Evolutionary conservation across 257 asterid species (phyloP), one percentile per base, ranked within the genome.

Genomic region (Eucommia ulmoides): DNA sequence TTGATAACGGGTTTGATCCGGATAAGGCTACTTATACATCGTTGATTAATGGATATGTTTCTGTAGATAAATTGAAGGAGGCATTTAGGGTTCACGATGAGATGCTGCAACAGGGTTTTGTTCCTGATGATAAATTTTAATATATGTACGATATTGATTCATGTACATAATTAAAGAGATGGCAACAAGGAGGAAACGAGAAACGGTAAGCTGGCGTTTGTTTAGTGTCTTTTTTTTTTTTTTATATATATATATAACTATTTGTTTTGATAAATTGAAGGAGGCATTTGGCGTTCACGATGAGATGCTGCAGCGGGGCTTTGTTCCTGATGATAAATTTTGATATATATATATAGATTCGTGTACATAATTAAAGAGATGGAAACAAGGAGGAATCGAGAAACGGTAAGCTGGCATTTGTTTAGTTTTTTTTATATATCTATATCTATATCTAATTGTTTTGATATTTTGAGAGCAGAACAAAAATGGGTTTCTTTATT

Each of bases 101-200:
- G 58, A 84, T 84, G 94, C 64, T 84, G 73, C 65, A 56, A 50
- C 64, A 45, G 72, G 94, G 93, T 10, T 84, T 84, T 46, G 73
- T 56, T 56, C 95, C 86, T 7, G 95, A 81, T 60, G 93, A 84
- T 51, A 78, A 69, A 61, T 84, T 81, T 67, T 84, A 77, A 74
- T 26, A 17, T 2, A 42, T 35, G 22, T 33, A 21, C 47, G n/a
- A n/a, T n/a, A n/a, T n/a, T n/a, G n/a, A n/a, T n/a, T n/a, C n/a
- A n/a, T n/a, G n/a, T n/a, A n/a, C n/a, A n/a, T n/a, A n/a, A n/a
- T n/a, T n/a, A n/a, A n/a, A n/a, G n/a, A n/a, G n/a, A n/a, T n/a
- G n/a, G n/a, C n/a, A n/a, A n/a, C n/a, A n/a, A n/a, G n/a, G n/a
- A n/a, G n/a, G n/a, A n/a, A n/a, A n/a, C n/a, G n/a, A n/a, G n/a